Conservation (phyloP, 805 yeast species). For the Blastobotrys terrestris region DNA sequence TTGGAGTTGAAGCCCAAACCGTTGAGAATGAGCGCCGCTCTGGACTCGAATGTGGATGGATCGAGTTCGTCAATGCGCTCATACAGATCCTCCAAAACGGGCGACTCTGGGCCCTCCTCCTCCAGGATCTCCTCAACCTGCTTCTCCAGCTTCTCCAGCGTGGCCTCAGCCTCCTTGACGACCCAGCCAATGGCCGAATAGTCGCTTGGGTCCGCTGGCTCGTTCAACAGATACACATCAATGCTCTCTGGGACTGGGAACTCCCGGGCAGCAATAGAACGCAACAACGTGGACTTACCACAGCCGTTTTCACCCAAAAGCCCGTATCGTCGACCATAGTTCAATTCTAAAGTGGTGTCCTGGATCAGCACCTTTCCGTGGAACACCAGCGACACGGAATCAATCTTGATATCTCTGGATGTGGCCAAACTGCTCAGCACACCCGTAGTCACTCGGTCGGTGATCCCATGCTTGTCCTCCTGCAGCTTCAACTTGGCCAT, state of each 20-base stretch:
- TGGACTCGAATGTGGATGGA: constrained; percentile 89
- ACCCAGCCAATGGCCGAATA: constrained; percentile 92
- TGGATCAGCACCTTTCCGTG: constrained; percentile 96
- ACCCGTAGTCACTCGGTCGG: constrained; percentile 98
- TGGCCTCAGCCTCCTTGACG: constrained; percentile 91
- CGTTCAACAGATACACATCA: constrained; percentile 89
- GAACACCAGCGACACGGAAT: constrained; percentile 85
- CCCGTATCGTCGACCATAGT: constrained; percentile 97
- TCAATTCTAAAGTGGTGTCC: constrained; percentile 86
- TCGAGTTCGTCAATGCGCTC: constrained; percentile 96
- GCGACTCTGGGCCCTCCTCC: constrained; percentile 91
- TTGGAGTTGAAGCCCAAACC: constrained; percentile 93
- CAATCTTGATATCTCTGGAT: constrained; percentile 88
- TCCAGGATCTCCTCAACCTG: constrained; percentile 84
- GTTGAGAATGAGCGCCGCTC: constrained; percentile 91
- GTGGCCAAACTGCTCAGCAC: constrained; percentile 84
- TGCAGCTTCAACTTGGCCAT: constrained; percentile 85
- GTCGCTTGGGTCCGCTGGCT: constrained; percentile 95
- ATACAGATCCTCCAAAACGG: constrained; percentile 76
- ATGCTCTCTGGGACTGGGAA: constrained; percentile 89
- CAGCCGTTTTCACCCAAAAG: constrained; percentile 97
- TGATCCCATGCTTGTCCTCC: constrained; percentile 86
- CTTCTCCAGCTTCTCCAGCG: constrained; percentile 85
- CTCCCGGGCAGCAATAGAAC: constrained; percentile 92
- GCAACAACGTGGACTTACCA: constrained; percentile 94